Base-by-base conservation (phyloP, 768 basidiomycete species). In the Suillus americanus region DNA sequence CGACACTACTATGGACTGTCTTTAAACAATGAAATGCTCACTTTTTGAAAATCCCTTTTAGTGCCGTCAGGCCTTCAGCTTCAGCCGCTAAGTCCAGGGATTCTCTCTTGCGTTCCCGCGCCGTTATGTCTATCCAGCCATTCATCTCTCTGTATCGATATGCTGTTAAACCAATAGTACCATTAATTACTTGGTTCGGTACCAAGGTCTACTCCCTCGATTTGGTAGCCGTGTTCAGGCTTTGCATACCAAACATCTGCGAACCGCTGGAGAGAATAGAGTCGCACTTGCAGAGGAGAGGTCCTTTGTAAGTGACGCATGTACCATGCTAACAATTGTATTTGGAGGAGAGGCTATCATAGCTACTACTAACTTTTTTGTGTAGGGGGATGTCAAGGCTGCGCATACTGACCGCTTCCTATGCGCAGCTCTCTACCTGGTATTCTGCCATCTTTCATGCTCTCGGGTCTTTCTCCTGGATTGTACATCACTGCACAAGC, bases 371-470 rank as follows among this genome's bases (percentile, higher is more conserved):
- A 20, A 40, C 48, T 23, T 35, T 8, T 38, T 33, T 48, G 23
- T 28, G 62, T 62, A 51, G 51, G 50, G 28, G 18, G 18, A 18
- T 53, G 16, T 30, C 51, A 20, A 10, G 43, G 51, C 63, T 50
- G 38, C 20, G 43, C 38, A 59, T n/a, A n/a, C n/a, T n/a, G n/a
- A n/a, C n/a, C n/a, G n/a, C n/a, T n/a, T n/a, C n/a, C n/a, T n/a
- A n/a, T n/a, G n/a, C n/a, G n/a, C n/a, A n/a, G n/a, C n/a, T n/a
- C n/a, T n/a, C n/a, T n/a, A n/a, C n/a, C n/a, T n/a, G n/a, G n/a
- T n/a, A n/a, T n/a, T n/a, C n/a, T 60, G 1, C 86, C 92, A 0
- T 94, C 92, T 10, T 95, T 95, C 79, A 85, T 95, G 82, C 65
- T 87, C n/a, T 90, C 89, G 1, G 89, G 89, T 2, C 81, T 84